A percentile compares a stretch with the other conserved stretches of the same genome.
Conservation (phyloP, 2,329 filamentous ascomycete genomes). For the Cadophora malorum region DNA sequence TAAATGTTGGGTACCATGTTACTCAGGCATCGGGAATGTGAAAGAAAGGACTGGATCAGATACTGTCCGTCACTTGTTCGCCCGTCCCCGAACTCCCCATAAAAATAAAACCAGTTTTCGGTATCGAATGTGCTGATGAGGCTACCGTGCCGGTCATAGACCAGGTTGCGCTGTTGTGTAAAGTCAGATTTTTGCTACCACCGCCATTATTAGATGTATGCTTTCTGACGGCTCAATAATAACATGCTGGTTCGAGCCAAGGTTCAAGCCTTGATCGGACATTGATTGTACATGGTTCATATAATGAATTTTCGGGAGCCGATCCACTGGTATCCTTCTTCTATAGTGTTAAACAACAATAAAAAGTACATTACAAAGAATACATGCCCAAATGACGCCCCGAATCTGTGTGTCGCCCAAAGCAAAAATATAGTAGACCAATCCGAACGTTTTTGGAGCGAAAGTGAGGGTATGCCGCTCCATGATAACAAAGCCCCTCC, state of each 20-base stretch:
- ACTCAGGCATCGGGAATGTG: neutral
- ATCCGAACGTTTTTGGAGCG: neutral
- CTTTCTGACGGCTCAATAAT: neutral
- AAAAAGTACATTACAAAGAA: conserved; percentile 31
- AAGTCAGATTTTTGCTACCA: neutral
- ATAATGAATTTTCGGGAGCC: neutral
- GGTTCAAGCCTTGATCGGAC: neutral
- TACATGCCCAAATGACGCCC: conserved; percentile 12
- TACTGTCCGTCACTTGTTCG: neutral
- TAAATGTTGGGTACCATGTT: neutral
- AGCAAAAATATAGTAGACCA: conserved; percentile 6
- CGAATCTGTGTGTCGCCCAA: neutral
- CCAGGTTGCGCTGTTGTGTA: neutral
- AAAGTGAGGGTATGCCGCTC: conserved; percentile 20
- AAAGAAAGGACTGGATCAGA: neutral
- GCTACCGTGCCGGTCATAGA: neutral
- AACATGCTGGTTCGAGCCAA: neutral
- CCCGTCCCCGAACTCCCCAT: neutral
- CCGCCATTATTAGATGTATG: neutral
- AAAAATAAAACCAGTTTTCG: neutral
- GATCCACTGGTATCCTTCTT: conserved; percentile 7
- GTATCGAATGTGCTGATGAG: neutral
- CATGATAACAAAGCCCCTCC: conserved; percentile 2
- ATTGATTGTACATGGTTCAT: neutral
- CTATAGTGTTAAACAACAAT: conserved; percentile 24